These are phyloP conservation scores for Mallotus repandus DNA, from an alignment of 441 rosid species.

Conservation along the genomic window DNA sequence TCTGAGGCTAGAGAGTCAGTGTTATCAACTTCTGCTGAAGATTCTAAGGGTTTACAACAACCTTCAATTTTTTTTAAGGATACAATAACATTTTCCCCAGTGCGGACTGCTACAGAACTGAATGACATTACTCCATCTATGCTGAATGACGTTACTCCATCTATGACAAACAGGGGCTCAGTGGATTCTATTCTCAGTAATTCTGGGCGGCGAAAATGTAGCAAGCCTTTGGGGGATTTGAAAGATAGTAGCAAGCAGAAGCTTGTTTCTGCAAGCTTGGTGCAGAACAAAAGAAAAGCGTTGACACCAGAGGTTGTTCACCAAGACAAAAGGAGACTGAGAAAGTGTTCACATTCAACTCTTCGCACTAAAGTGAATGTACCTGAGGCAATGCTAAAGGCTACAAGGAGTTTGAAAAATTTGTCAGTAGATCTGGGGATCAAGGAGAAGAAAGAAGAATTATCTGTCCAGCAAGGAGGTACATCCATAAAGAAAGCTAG, in stretches of 20 bases:
- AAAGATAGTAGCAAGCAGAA: conserved; percentile 1
- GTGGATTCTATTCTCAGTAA: conserved; percentile 8
- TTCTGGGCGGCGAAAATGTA: conserved; percentile 11
- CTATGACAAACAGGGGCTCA: neutral
- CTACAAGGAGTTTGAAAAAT: conserved; percentile 17
- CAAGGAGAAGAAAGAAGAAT: conserved; percentile 12
- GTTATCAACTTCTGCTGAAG: conserved; percentile 6
- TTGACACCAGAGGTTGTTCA: conserved; percentile 5
- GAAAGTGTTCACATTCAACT: conserved; percentile 14
- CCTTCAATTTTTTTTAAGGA: conserved; percentile 2
- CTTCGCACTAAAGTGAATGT: neutral
- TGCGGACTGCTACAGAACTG: conserved; percentile 10
- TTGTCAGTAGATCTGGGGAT: neutral
- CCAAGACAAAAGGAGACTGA: conserved; percentile 16
- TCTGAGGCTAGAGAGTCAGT: neutral
- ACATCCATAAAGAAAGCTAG: conserved; percentile 28
- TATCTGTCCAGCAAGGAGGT: conserved; percentile 7
- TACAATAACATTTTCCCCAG: neutral
- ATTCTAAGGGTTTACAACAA: conserved; percentile 1
- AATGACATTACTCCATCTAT: neutral
- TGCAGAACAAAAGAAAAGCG: conserved; percentile 11
- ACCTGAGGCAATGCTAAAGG: conserved; percentile 13
- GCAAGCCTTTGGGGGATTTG: neutral
- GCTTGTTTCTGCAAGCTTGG: conserved; percentile 13
- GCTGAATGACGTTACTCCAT: neutral